Percentiles rank a stretch among this genome's conserved stretches.
Conservation (phyloP, 2,329 filamentous ascomycete species). For the Penicillium digitatum region DNA sequence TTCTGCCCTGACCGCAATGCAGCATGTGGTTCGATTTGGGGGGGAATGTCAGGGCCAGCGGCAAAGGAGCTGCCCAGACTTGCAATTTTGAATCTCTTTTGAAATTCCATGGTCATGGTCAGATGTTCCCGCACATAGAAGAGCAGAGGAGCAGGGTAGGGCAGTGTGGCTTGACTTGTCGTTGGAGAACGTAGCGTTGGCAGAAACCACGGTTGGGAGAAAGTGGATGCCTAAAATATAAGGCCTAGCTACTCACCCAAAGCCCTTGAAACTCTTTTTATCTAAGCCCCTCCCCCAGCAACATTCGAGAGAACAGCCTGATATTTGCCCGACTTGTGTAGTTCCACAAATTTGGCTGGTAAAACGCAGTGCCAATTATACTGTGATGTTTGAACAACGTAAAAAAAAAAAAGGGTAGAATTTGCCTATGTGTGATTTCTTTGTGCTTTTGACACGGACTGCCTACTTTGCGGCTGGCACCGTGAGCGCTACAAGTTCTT, state of each 20-base stretch:
- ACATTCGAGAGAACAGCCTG: conserved; percentile 42
- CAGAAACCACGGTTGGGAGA: background rate
- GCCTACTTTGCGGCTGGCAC: background rate
- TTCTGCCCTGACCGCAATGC: conserved; percentile 17
- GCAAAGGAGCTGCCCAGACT: conserved; percentile 18
- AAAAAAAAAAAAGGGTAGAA: background rate
- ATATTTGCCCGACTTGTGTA: conserved; percentile 40
- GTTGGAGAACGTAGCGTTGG: background rate
- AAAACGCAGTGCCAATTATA: conserved; percentile 47
- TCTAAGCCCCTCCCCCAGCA: conserved; percentile 47
- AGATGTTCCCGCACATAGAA: background rate
- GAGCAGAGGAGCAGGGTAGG: background rate
- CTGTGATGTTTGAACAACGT: conserved; percentile 41
- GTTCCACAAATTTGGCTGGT: conserved; percentile 37
- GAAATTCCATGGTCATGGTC: background rate
- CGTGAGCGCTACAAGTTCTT: background rate
- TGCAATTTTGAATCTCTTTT: conserved; percentile 9
- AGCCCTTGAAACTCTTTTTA: conserved; percentile 42
- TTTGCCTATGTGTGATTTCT: background rate
- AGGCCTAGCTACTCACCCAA: background rate
- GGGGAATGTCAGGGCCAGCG: conserved; percentile 15
- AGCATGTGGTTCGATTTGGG: conserved; percentile 11
- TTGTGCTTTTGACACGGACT: background rate
- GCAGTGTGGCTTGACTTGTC: background rate
- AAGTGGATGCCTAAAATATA: background rate